Evolutionary conservation across 768 basidiomycete species (phyloP).

Genomic region (Rhodotorula diobovata): DNA sequence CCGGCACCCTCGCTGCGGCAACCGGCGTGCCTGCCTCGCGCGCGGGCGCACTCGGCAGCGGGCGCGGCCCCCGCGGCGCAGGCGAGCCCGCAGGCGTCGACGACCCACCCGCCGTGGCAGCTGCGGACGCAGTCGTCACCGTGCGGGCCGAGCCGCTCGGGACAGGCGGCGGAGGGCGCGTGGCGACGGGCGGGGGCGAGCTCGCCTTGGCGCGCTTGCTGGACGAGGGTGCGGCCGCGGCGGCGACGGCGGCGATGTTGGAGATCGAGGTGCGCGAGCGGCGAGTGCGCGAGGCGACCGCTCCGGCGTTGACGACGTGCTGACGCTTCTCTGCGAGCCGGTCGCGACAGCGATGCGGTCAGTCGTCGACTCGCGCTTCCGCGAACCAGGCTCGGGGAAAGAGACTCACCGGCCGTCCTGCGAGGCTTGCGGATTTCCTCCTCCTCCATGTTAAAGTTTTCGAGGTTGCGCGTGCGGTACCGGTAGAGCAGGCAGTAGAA

Average conservation of each 20-base stretch:
- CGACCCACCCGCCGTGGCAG: not conserved
- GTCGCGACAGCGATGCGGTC: too few relatives aligned
- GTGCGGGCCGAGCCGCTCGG: not conserved
- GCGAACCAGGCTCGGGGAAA: too few relatives aligned
- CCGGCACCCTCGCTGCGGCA: slow-evolving; percentile 24
- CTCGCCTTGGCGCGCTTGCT: slow-evolving; percentile 24
- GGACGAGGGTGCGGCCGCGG: not conserved
- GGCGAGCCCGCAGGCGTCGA: slow-evolving; percentile 10
- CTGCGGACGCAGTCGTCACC: slow-evolving; percentile 3
- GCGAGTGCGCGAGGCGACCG: slow-evolving; percentile 30
- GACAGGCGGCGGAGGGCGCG: slow-evolving; percentile 19
- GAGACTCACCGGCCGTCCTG: slow-evolving; percentile 14
- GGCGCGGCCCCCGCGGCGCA: slow-evolving; percentile 13
- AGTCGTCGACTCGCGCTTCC: too few relatives aligned
- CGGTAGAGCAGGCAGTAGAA: slow-evolving; percentile 85
- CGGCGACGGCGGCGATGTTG: slow-evolving; percentile 36
- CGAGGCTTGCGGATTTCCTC: slow-evolving; percentile 47
- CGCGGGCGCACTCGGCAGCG: slow-evolving; percentile 5
- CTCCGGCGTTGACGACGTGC: slow-evolving; percentile 35
- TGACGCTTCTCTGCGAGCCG: slow-evolving; percentile 16
- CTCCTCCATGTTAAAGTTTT: slow-evolving; percentile 61
- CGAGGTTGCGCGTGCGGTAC: slow-evolving; percentile 70
- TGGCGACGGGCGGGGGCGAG: slow-evolving; percentile 14
- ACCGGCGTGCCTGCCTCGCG: not conserved
- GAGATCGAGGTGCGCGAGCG: slow-evolving; percentile 40